Conservation (phyloP, 169 alveolate genomes). For the Plasmodium knowlesi region DNA sequence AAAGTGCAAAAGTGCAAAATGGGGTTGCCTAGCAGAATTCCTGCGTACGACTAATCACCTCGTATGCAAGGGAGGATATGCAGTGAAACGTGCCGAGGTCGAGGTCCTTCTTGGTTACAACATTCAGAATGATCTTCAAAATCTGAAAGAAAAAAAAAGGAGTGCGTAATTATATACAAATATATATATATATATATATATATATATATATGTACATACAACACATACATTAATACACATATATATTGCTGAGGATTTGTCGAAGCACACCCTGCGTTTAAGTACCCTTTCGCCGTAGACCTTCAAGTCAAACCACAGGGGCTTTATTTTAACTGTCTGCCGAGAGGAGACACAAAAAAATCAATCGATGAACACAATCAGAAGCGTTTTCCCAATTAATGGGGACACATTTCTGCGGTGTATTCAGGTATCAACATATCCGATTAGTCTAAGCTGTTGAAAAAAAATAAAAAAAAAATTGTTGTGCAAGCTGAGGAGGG, state of each 20-base stretch:
- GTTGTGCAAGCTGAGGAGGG: not conserved
- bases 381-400: not conserved
- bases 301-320: conserved; percentile 68
- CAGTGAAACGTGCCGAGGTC: conserved; percentile 61
- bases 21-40: not conserved
- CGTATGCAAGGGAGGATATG: conserved; percentile 64
- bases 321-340: conserved; percentile 66
- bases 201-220: too few relatives aligned
- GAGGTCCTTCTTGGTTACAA: conserved; percentile 63
- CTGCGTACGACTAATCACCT: not conserved
- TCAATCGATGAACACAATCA: not conserved
- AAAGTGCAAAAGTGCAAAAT: not conserved
- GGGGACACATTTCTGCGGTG: not conserved
- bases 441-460: not conserved
- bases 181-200: not conserved
- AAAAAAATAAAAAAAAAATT: not conserved
- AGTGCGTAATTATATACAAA: not conserved
- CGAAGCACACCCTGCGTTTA: not conserved
- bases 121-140: conserved; percentile 52
- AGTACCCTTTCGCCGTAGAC: conserved; percentile 40
- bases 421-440: not conserved
- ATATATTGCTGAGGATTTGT: not conserved
- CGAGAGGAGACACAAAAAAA: not conserved
- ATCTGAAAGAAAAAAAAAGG: not conserved
- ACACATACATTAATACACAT: too few relatives aligned